Conservation (phyloP, 1,139 yeast genomes). For the Pichia terricola region DNA sequence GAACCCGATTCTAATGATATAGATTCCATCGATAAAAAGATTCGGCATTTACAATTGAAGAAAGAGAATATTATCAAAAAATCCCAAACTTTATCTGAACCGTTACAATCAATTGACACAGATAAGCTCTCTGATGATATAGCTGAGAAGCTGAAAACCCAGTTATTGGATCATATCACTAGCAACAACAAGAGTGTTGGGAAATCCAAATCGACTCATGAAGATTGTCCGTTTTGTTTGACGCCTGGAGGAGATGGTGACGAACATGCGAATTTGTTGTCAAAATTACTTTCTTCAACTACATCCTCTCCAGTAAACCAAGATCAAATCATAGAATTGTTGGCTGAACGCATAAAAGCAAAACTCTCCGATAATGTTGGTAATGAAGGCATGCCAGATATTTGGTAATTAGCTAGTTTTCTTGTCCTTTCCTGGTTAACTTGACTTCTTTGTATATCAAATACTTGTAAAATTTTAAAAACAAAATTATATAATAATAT, state of each 20-base stretch:
- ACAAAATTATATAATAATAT: too few species aligned
- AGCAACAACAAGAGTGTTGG: background rate
- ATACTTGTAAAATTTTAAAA: too few species aligned
- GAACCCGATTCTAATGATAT: conserved; percentile 3
- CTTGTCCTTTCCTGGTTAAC: background rate
- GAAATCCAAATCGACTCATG: background rate
- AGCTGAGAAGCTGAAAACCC: conserved; percentile 3
- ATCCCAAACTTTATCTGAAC: conserved; percentile 1
- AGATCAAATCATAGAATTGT: conserved; percentile 6
- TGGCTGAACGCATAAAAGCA: conserved; percentile 7
- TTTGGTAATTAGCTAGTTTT: conserved; percentile 12
- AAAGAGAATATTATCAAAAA: conserved; percentile 7
- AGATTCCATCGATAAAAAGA: conserved; percentile 9
- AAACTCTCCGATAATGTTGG: conserved; percentile 4
- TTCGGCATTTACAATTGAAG: conserved; percentile 12
- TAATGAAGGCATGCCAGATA: conserved; percentile 5
- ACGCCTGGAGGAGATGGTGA: background rate
- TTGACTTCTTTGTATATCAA: too few species aligned
- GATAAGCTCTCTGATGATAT: conserved; percentile 7
- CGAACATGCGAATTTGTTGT: background rate
- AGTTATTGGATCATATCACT: conserved; percentile 3
- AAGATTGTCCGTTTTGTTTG: conserved; percentile 10
- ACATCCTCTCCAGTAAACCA: background rate
- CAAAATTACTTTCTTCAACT: background rate
- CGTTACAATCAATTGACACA: background rate